phyloP scores from a whole-genome alignment of 305 asterid species.

The Solanum chacoense region DNA sequence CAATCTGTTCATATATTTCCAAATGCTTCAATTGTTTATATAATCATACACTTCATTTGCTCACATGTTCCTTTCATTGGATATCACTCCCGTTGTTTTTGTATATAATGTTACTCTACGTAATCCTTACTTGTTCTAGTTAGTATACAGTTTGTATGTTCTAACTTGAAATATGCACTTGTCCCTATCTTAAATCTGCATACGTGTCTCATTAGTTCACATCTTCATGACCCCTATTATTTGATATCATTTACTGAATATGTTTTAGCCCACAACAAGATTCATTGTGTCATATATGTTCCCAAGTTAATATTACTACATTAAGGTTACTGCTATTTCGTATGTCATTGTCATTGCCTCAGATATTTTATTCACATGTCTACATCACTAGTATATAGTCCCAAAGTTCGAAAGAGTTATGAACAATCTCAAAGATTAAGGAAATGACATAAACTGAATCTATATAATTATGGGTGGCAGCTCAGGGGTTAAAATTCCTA shows the following conservation, averaged over 20 bases:
- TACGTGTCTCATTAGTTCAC: not conserved
- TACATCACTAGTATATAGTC: not conserved
- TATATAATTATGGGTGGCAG: not conserved
- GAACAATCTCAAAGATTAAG: not conserved
- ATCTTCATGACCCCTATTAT: not conserved
- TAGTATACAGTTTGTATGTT: not conserved
- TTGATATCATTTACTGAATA: too few relatives aligned
- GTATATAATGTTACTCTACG: not conserved
- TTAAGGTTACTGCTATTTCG: too few relatives aligned
- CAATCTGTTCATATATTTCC: not conserved
- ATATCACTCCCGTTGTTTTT: not conserved
- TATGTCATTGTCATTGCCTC: not conserved
- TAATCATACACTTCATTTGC: not conserved
- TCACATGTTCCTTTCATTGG: not conserved
- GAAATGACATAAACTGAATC: not conserved
- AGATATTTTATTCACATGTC: not conserved
- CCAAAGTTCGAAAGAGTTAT: not conserved
- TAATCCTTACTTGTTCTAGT: not conserved
- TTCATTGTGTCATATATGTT: not conserved
- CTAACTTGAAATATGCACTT: not conserved
- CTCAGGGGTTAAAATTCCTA: not conserved
- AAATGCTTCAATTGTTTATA: not conserved
- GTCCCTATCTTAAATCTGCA: not conserved
- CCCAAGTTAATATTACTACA: not conserved
- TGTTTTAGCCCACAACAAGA: not conserved